Percentiles rank a stretch among this genome's conserved stretches.
Conservation (phyloP, 345 rosid genomes). For the Bruguiera sexangula region DNA sequence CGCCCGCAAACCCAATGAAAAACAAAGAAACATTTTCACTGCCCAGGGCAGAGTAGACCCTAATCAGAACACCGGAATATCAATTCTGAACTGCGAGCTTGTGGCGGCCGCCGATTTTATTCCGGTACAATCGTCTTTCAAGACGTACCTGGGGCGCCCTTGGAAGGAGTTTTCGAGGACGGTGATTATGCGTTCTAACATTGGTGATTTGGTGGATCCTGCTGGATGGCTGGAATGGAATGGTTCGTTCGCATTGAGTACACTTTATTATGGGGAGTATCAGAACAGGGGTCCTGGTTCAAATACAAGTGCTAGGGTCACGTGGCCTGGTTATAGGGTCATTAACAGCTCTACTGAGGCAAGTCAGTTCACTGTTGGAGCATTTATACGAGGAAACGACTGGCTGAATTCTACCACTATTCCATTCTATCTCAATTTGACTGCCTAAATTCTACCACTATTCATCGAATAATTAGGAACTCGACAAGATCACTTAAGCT, state of each 20-base stretch:
- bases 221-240: conserved; percentile 17
- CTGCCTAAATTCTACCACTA: background rate
- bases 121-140: conserved; percentile 43
- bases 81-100: conserved; percentile 56
- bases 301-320: background rate
- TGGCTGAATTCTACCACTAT: conserved; percentile 63
- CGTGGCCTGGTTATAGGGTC: conserved; percentile 25
- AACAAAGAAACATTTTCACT: conserved; percentile 55
- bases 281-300: conserved; percentile 17
- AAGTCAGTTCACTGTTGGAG: conserved; percentile 50
- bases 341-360: conserved; percentile 51
- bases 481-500: too few species aligned
- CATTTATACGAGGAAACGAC: conserved; percentile 50
- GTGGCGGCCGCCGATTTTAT: conserved; percentile 61
- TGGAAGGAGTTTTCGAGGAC: conserved; percentile 20
- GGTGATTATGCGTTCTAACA: conserved; percentile 1
- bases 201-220: conserved; percentile 7
- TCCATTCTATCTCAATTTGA: conserved; percentile 40
- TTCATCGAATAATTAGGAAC: too few species aligned
- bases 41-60: conserved; percentile 73
- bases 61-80: conserved; percentile 58
- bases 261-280: conserved; percentile 14
- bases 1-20: conserved; percentile 59
- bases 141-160: conserved; percentile 71
- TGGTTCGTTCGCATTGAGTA: background rate